Evolutionary conservation across 176 grass and related monocot species (phyloP), one percentile per base, ranked within the genome.

Genomic region (Musa acuminata): DNA sequence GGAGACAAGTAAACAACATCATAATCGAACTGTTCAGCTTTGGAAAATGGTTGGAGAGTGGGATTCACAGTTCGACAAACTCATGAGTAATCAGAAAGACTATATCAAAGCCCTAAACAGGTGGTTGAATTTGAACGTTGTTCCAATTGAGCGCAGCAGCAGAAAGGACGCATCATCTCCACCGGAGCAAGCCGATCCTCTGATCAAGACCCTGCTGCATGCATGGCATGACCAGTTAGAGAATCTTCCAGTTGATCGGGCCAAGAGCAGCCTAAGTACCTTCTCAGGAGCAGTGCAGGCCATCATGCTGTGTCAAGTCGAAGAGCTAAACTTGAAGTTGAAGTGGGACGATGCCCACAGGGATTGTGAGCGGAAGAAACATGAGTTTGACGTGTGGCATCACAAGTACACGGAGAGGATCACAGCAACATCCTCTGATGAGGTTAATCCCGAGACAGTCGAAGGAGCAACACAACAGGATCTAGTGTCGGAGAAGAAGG

Each of bases 101-200:
- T 92, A 92, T 5, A 69, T 96, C 8, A 73, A 82, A 26, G 74
- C 1, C 72, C 86, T 96, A 35, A 84, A 86, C 60, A 83, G 52
- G 63, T 96, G 92, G 92, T 76, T 96, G 62, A 81, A 79, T 60
- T 76, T 92, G 51, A 96, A 89, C 74, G 71, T 92, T 9, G 83
- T 92, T 22, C 89, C 86, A 51, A 85, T 92, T 1, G 92, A 92
- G 19, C 81, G 77, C 71, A 85, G 79, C 71, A 83, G 89, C 68
- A 85, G 83, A 72, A 73, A 81, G 73, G 80, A 69, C 23, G 72
- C 75, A 1, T 74, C 77, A 13, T 87, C 85, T 2, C 79, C 82
- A 8, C 89, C 65, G 22, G 24, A 51, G 55, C 76, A 78, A 54
- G 24, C 25, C 43, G 59, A 75, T 7, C 86, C 87, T 72, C 87